Evolutionary conservation across 345 rosid genomes (phyloP), one percentile per base, ranked within the genome.

Genomic region (Diplotaxis tenuifolia): DNA sequence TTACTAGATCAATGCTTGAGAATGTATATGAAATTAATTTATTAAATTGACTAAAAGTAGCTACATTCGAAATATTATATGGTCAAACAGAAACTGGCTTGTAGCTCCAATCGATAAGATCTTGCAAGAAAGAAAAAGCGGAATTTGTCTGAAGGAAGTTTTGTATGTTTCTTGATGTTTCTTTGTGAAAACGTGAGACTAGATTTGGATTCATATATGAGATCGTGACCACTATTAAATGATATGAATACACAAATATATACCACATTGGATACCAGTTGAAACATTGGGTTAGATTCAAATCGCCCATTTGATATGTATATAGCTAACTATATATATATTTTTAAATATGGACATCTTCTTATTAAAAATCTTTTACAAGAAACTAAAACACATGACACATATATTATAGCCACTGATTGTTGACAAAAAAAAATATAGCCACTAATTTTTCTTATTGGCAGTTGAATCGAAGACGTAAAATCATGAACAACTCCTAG

Each of bases 101-200:
- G 20, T 36, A 68, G 47, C 57, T 75, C 27, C 68, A 62, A 53
- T 42, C 65, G 60, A 62, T 75, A 55, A 62, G 42, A 28, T 40
- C 50, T 63, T 54, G 15, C 52, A 40, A 20, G 15, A 16, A 16
- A 34, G 15, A 32, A 4, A 40, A 42, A 42, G n/a, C 28, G 49
- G 40, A 71, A 50, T 47, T n/a, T 34, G 61, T 65, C 61, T 66
- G 38, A 27, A 25, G 32, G 28, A 38, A 10, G 55, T 71, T 72
- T 72, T 77, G 81, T 77, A 71, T 40, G 81, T 52, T 77, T 77
- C 68, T 77, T 65, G 9, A n/a, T 71, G 80, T 65, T 71, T 67
- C 45, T 61, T 71, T 60, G 60, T 54, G 73, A 66, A 65, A 77
- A 62, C 69, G 70, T 72, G 81, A 67, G 65, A 72, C 69, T 62